Evolutionary conservation across 2,329 filamentous ascomycete genomes (phyloP).

Genomic region (Coniochaeta ligniaria): DNA sequence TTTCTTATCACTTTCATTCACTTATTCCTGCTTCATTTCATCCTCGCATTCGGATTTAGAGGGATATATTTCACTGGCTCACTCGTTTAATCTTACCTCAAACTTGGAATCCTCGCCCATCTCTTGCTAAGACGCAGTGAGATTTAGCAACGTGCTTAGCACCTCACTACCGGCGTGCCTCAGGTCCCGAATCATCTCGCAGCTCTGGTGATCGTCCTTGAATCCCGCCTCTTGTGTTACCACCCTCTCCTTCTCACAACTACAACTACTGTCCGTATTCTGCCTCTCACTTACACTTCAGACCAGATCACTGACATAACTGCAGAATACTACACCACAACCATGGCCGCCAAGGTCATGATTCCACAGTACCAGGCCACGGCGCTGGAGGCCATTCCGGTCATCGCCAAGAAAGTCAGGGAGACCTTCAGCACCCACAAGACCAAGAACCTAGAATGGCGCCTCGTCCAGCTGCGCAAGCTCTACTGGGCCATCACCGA

Average conservation of each 20-base stretch:
- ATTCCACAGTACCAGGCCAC: constrained; percentile 52
- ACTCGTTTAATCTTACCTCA: background rate
- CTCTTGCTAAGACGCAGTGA: too few relatives aligned
- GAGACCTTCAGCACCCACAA: constrained; percentile 69
- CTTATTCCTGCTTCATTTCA: background rate
- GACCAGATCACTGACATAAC: background rate
- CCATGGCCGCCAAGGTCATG: constrained; percentile 31
- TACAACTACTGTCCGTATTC: background rate
- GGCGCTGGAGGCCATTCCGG: constrained; percentile 57
- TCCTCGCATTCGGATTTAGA: background rate
- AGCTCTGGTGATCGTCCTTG: too few relatives aligned
- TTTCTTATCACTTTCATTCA: background rate
- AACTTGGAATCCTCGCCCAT: background rate
- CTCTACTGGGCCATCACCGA: constrained; percentile 91
- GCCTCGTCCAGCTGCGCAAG: constrained; percentile 80
- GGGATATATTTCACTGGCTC: background rate
- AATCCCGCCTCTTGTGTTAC: too few relatives aligned
- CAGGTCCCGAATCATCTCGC: too few relatives aligned
- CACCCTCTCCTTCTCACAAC: background rate
- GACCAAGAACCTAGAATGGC: constrained; percentile 76
- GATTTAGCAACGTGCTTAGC: too few relatives aligned
- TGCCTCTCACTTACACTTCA: background rate
- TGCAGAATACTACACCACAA: background rate
- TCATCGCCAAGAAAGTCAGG: constrained; percentile 52
- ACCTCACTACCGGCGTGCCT: too few relatives aligned